Percentiles rank a stretch among this genome's conserved stretches.
These are phyloP conservation scores for Microthlaspi erraticum DNA, from an alignment of 345 rosid genomes.

Conservation along the genomic window DNA sequence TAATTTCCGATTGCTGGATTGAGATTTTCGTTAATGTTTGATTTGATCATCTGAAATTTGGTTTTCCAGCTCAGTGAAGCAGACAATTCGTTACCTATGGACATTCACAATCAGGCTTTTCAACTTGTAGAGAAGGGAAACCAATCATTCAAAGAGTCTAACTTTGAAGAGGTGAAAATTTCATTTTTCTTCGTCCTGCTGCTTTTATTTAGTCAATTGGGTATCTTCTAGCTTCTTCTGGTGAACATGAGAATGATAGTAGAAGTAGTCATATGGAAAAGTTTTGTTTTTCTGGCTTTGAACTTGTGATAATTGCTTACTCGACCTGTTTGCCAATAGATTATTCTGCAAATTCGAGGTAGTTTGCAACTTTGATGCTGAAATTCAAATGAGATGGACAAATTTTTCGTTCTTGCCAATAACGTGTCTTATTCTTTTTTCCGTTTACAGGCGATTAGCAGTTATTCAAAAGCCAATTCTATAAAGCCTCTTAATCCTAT, in stretches of 20 bases:
- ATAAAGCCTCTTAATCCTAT: constrained; percentile 74
- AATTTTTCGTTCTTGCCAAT: constrained; percentile 1
- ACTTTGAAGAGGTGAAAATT: constrained; percentile 68
- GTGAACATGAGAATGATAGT: constrained; percentile 15
- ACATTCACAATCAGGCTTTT: constrained; percentile 61
- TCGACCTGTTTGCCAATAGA: too few relatives aligned
- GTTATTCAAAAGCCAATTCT: constrained; percentile 75
- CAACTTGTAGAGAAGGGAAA: constrained; percentile 73
- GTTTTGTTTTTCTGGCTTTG: not conserved
- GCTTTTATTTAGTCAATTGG: not conserved
- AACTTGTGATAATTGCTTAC: not conserved
- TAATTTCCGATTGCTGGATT: not conserved
- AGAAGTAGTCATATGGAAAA: not conserved
- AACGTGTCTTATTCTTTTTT: constrained; percentile 26
- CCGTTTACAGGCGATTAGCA: constrained; percentile 67
- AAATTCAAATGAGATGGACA: too few relatives aligned
- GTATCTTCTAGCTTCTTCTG: constrained; percentile 11
- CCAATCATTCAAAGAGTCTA: constrained; percentile 63
- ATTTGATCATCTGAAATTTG: constrained; percentile 25
- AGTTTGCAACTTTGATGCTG: constrained; percentile 23
- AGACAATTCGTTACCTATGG: constrained; percentile 65
- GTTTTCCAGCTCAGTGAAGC: constrained; percentile 69
- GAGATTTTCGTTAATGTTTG: not conserved
- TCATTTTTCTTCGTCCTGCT: not conserved
- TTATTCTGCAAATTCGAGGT: not conserved